These are phyloP conservation scores for Parmales sp. DNA, from an alignment of 108 stramenopile genomes.

Conservation along the genomic window DNA sequence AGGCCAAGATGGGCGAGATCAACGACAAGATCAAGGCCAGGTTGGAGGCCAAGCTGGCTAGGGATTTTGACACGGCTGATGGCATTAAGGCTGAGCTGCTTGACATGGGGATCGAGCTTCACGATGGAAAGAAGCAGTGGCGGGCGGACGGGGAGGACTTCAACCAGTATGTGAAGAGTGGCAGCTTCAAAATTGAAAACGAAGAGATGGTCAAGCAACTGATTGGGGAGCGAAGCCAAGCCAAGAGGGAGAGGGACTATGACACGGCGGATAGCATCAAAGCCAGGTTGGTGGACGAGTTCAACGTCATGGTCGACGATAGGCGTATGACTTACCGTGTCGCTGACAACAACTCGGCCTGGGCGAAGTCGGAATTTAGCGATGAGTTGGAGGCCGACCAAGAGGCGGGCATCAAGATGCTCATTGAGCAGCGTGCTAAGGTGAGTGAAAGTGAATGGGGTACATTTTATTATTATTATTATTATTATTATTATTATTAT, in stretches of 20 bases:
- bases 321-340: constrained; percentile 5
- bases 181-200: too few species aligned
- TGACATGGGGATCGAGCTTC: constrained; percentile 36
- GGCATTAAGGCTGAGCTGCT: constrained; percentile 39
- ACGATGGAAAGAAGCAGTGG: constrained; percentile 52
- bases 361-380: too few species aligned
- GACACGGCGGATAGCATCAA: constrained; percentile 62
- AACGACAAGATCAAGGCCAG: constrained; percentile 44
- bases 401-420: too few species aligned
- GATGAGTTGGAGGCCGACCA: too few species aligned
- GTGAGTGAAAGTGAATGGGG: too few species aligned
- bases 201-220: constrained; percentile 36
- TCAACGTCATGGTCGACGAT: constrained; percentile 39
- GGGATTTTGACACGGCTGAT: constrained; percentile 47
- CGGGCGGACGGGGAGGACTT: constrained; percentile 40
- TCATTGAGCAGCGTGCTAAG: too few species aligned
- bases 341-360: too few species aligned
- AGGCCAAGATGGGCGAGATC: constrained; percentile 34
- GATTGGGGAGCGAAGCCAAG: constrained; percentile 31
- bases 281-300: constrained; percentile 43
- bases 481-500: too few species aligned
- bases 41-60: constrained; percentile 44
- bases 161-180: too few species aligned
- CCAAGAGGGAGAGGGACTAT: constrained; percentile 34
- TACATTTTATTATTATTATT: too few species aligned